These are phyloP conservation scores for Berberis thunbergii DNA, from an alignment of 164 flowering plant genomes.

Conservation along the genomic window DNA sequence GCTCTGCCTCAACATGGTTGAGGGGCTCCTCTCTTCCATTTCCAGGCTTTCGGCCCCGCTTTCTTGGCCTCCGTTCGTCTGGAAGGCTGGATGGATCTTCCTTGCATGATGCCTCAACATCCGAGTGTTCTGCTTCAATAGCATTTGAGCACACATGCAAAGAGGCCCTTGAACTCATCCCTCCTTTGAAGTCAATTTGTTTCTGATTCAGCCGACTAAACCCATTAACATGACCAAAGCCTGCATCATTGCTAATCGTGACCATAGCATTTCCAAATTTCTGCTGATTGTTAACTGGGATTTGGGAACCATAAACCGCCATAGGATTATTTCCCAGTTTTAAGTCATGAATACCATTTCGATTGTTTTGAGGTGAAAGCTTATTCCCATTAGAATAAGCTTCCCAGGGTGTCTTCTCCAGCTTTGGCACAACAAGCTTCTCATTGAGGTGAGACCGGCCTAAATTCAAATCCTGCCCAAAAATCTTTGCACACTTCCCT, in stretches of 20 bases:
- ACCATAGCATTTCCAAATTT: conserved; percentile 25
- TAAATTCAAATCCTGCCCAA: conserved; percentile 66
- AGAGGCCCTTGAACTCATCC: conserved; percentile 42
- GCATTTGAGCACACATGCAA: conserved; percentile 21
- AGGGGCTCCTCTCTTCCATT: conserved; percentile 95
- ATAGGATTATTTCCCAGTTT: conserved; percentile 37
- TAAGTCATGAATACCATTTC: conserved; percentile 36
- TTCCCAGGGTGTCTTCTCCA: conserved; percentile 52
- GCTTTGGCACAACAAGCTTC: conserved; percentile 51
- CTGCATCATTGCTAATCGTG: conserved; percentile 10
- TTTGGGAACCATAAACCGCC: conserved; percentile 28
- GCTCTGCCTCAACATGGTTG: conserved; percentile 80
- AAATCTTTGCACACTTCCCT: conserved; percentile 49
- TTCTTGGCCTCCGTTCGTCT: conserved; percentile 67
- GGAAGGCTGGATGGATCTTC: conserved; percentile 39
- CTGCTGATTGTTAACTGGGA: conserved; percentile 11
- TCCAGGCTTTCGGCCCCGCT: conserved; percentile 93
- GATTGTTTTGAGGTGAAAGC: conserved; percentile 26
- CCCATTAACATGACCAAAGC: conserved; percentile 24
- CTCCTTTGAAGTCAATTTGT: conserved; percentile 70
- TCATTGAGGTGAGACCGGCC: conserved; percentile 37
- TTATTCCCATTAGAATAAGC: conserved; percentile 31
- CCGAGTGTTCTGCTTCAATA: conserved; percentile 69
- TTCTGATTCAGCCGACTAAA: conserved; percentile 31
- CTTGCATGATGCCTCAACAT: conserved; percentile 53